phyloP scores from a whole-genome alignment of 2,329 filamentous ascomycete genomes.

The Colletotrichum liaoningense region DNA sequence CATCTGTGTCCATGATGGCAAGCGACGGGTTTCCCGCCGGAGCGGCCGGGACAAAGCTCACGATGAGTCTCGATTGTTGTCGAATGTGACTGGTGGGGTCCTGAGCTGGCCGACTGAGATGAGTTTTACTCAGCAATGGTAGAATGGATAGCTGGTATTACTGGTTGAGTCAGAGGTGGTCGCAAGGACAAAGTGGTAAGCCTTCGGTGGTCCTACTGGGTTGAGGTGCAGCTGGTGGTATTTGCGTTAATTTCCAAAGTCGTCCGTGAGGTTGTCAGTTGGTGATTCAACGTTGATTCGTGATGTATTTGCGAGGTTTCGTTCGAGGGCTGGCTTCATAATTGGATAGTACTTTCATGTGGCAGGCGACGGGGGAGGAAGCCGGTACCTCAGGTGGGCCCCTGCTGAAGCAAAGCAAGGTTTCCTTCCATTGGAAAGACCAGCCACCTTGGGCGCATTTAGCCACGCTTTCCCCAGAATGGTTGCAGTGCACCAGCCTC shows the following conservation, averaged over 20 bases:
- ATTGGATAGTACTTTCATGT: conserved; percentile 20
- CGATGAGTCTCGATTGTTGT: background rate
- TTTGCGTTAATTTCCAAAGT: background rate
- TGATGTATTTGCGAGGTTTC: conserved; percentile 24
- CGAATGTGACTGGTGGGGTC: conserved; percentile 4
- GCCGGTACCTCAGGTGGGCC: conserved; percentile 1
- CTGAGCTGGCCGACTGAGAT: background rate
- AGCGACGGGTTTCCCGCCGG: conserved; percentile 25
- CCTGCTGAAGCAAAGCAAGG: conserved; percentile 1
- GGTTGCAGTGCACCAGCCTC: background rate
- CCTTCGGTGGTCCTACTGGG: background rate
- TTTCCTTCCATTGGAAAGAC: background rate
- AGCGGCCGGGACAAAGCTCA: conserved; percentile 12
- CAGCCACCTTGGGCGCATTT: background rate
- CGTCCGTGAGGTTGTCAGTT: background rate
- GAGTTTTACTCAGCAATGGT: background rate
- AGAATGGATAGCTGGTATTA: background rate
- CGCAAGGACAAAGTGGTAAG: background rate
- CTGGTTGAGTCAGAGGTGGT: background rate
- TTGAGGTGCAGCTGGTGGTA: background rate
- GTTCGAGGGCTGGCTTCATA: conserved; percentile 1
- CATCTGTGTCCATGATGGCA: conserved; percentile 22
- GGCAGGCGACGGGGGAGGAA: conserved; percentile 6
- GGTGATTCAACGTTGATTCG: conserved; percentile 8
- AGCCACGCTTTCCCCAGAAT: background rate